Evolutionary conservation across 1,284 basidiomycete species (phyloP).

Genomic region (Ustilago lituana): DNA sequence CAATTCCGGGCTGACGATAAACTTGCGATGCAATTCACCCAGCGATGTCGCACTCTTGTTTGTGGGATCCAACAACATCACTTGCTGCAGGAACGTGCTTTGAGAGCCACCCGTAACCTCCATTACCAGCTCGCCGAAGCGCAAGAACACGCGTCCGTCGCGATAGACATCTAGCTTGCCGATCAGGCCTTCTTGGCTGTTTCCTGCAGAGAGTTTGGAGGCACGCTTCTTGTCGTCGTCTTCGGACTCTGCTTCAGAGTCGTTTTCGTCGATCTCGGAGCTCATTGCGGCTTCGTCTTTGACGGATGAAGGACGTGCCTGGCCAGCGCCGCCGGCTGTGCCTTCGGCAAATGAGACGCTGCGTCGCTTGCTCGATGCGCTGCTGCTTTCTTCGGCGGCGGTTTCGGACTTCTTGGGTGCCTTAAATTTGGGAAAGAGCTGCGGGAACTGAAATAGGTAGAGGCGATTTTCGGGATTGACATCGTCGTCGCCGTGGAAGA

Average conservation of each 20-base stretch:
- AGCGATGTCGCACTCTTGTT: slow-evolving; percentile 76
- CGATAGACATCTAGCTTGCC: slow-evolving; percentile 60
- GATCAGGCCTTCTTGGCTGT: slow-evolving; percentile 51
- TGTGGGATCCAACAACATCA: slow-evolving; percentile 77
- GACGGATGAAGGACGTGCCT: slow-evolving; percentile 10
- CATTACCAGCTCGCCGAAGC: slow-evolving; percentile 61
- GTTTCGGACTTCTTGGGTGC: slow-evolving; percentile 6
- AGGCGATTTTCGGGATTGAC: slow-evolving; percentile 72
- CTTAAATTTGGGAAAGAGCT: slow-evolving; percentile 81
- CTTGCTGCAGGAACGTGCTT: slow-evolving; percentile 88
- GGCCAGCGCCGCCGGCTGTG: slow-evolving; percentile 47
- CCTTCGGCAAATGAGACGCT: slow-evolving; percentile 58
- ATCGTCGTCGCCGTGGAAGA: slow-evolving; percentile 55
- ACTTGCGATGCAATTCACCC: slow-evolving; percentile 85
- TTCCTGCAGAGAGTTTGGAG: background rate
- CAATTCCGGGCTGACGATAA: slow-evolving; percentile 85
- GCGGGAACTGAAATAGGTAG: slow-evolving; percentile 91
- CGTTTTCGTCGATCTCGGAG: slow-evolving; percentile 25
- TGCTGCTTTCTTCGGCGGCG: background rate
- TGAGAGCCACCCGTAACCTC: slow-evolving; percentile 79
- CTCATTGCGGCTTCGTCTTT: slow-evolving; percentile 13
- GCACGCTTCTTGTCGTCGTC: slow-evolving; percentile 31
- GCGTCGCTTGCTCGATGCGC: slow-evolving; percentile 22
- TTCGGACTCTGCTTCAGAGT: slow-evolving; percentile 9
- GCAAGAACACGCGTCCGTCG: slow-evolving; percentile 59